These are phyloP conservation scores for Paecilomyces fulvus DNA, from an alignment of 2,329 filamentous ascomycete species.

Conservation along the genomic window DNA sequence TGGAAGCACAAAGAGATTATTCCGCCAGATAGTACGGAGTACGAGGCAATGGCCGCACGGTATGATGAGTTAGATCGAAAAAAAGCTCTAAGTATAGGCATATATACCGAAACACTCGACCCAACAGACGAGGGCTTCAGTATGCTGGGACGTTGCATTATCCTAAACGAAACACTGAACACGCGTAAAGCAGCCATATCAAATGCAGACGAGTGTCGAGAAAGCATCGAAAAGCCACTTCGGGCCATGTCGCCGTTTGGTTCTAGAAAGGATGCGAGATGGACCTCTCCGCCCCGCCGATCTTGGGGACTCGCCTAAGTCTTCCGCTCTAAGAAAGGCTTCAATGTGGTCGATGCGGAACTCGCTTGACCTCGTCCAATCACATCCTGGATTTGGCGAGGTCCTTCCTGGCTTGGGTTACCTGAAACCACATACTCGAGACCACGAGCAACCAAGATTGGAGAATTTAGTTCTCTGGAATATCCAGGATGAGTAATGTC, in stretches of 20 bases:
- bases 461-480: neutral
- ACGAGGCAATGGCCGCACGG: neutral
- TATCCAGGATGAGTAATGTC: neutral
- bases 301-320: slow-evolving; percentile 22
- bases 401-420: neutral
- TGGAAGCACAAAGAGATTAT: neutral
- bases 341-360: slow-evolving; percentile 11
- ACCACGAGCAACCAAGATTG: neutral
- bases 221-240: neutral
- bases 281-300: neutral
- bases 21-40: neutral
- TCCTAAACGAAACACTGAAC: neutral
- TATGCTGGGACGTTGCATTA: neutral
- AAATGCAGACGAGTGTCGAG: neutral
- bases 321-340: slow-evolving; percentile 29
- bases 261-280: neutral
- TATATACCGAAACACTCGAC: neutral
- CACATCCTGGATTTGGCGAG: slow-evolving; percentile 25
- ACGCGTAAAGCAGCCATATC: neutral
- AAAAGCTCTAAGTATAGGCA: neutral
- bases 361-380: slow-evolving; percentile 20
- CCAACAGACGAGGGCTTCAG: neutral
- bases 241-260: neutral
- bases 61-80: neutral
- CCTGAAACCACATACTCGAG: neutral